Evolutionary conservation across 148 eudicot genomes (phyloP).

Genomic region (Chenopodium suecicum): DNA sequence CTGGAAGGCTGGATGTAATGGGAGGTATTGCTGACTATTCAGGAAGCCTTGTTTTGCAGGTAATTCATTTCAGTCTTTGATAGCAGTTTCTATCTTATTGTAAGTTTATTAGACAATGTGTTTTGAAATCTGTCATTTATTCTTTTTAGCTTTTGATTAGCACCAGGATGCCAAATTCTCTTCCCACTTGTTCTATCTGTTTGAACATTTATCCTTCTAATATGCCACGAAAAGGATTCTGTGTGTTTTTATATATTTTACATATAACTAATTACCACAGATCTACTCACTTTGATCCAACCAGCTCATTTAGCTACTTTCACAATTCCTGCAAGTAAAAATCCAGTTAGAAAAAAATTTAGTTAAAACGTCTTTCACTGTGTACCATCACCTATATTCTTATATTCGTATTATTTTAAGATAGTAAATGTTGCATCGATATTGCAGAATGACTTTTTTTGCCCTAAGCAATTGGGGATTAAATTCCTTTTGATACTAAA

Average conservation of each 20-base stretch:
- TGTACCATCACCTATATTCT: not conserved
- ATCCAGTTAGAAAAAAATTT: not conserved
- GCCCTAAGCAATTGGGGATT: not conserved
- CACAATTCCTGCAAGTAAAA: not conserved
- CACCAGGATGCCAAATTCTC: conserved; percentile 1
- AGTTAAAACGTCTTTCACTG: not conserved
- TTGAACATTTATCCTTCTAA: not conserved
- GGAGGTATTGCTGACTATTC: conserved; percentile 99
- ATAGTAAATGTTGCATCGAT: not conserved
- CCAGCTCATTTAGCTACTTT: not conserved
- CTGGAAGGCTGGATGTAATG: conserved; percentile 97
- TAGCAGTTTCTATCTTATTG: not conserved
- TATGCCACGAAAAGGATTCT: not conserved
- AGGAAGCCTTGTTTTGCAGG: conserved; percentile 98
- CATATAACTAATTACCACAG: not conserved
- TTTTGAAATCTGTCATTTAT: not conserved
- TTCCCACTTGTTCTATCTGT: not conserved
- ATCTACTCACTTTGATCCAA: not conserved
- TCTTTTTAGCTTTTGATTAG: not conserved
- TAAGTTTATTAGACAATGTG: not conserved
- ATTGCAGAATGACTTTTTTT: not conserved
- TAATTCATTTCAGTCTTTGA: conserved; percentile 20
- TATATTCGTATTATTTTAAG: not conserved
- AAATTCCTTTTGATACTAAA: not conserved
- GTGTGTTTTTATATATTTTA: not conserved